Evolutionary conservation across 1,284 basidiomycete species (phyloP), one percentile per base, ranked within the genome.

Genomic region (Lentinus polychrous): DNA sequence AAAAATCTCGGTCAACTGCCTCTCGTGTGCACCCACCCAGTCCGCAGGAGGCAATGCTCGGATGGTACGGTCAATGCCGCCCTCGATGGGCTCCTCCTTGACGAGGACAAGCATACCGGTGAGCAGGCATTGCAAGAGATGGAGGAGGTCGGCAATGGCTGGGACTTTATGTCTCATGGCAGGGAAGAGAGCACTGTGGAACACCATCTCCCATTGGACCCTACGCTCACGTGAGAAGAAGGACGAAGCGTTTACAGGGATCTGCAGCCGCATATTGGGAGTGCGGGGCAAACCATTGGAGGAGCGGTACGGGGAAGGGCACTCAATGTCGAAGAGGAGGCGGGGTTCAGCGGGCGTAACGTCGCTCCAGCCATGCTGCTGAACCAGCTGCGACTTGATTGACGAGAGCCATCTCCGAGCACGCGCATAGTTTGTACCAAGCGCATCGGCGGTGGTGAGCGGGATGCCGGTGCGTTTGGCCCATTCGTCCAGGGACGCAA

Each of bases 171-270:
- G 84, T 39, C 86, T 76, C 54, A 88, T 77, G 38, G 81, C 82
- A 55, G 84, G 84, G 69, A 89, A 90, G 50, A 83, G 79, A 62
- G 87, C 85, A 59, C 79, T 81, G 64, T 90, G 86, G 63, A 90
- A 90, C 55, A 88, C 85, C 86, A 90, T 89, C 64, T 90, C 80
- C 86, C 87, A 90, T 60, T 89, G 86, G 39, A 89, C 76, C 53
- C 84, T 77, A 57, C 87, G 72, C 63, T 89, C 84, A 11, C 86
- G 85, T 46, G 83, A 84, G 68, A 90, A 90, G 66, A 90, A 90
- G 15, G 86, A 86, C 27, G 81, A 83, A 42, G 86, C 86, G 55
- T 89, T 78, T 49, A 80, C 70, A 6, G 86, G 86, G 43, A 88
- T 75, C 60, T 86, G 80, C 8, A 89, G 70, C 43, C 75, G 81